Conservation (phyloP, 768 basidiomycete species). For the Austroboletus festivus region DNA sequence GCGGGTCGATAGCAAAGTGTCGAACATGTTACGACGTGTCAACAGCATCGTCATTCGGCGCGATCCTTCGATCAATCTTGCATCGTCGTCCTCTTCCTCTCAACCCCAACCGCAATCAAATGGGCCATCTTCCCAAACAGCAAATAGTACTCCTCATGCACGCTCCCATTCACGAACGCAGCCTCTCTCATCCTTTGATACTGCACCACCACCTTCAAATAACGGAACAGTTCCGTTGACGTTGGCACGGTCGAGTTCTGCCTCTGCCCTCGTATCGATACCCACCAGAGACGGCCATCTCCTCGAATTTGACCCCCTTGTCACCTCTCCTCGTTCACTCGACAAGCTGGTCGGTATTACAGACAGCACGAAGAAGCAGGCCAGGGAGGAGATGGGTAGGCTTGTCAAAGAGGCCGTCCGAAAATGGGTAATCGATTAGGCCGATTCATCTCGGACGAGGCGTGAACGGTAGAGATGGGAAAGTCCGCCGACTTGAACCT, state of each 20-base stretch:
- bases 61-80: slow-evolving; percentile 48
- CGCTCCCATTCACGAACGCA: too few species aligned
- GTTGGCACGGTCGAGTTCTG: not conserved
- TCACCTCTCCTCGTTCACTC: slow-evolving; percentile 65
- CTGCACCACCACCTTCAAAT: too few species aligned
- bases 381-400: slow-evolving; percentile 69
- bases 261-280: slow-evolving; percentile 67
- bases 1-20: slow-evolving; percentile 10
- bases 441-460: too few species aligned
- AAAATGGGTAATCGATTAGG: slow-evolving; percentile 66
- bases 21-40: slow-evolving; percentile 28
- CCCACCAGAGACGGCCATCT: slow-evolving; percentile 77
- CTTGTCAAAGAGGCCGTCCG: slow-evolving; percentile 70
- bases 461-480: too few species aligned
- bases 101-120: slow-evolving; percentile 11
- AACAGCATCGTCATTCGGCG: slow-evolving; percentile 50
- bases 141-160: too few species aligned
- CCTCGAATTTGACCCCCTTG: slow-evolving; percentile 83
- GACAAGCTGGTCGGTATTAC: slow-evolving; percentile 78
- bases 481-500: too few species aligned
- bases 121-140: too few species aligned
- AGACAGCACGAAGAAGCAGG: slow-evolving; percentile 80
- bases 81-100: slow-evolving; percentile 30
- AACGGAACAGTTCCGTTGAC: not conserved
- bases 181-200: too few species aligned